Evolutionary conservation across 1,139 yeast species (phyloP).

Genomic region (Yamadazyma siamensis): DNA sequence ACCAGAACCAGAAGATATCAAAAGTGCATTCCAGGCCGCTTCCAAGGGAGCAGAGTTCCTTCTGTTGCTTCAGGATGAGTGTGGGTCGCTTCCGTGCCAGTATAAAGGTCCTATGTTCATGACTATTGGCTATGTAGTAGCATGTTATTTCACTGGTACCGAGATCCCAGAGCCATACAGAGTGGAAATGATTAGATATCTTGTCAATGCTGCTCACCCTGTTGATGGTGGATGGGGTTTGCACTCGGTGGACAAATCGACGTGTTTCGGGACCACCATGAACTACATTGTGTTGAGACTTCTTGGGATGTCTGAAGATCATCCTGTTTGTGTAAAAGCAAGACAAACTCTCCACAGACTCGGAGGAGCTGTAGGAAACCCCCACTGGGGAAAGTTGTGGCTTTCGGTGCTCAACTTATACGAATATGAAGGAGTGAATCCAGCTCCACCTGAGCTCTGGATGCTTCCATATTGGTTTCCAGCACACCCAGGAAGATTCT

Average conservation of each 20-base stretch:
- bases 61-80: conserved; percentile 64
- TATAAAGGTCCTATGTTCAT: conserved; percentile 98
- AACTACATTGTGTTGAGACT: conserved; percentile 79
- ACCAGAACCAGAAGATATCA: conserved; percentile 30
- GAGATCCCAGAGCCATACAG: conserved; percentile 66
- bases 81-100: conserved; percentile 87
- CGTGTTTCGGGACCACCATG: conserved; percentile 91
- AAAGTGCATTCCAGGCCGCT: conserved; percentile 61
- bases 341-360: conserved; percentile 62
- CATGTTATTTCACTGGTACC: conserved; percentile 66
- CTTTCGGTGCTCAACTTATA: conserved; percentile 75
- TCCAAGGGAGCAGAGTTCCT: conserved; percentile 74
- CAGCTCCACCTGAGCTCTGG: conserved; percentile 97
- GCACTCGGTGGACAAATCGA: conserved; percentile 86
- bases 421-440: conserved; percentile 96
- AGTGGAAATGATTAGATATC: conserved; percentile 73
- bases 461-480: conserved; percentile 77
- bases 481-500: conserved; percentile 95
- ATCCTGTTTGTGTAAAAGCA: conserved; percentile 80
- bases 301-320: conserved; percentile 69
- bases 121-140: conserved; percentile 83
- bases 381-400: conserved; percentile 99
- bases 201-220: conserved; percentile 89
- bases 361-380: conserved; percentile 88
- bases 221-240: conserved; percentile 99